Evolutionary conservation across 306 rosid species (phyloP), one percentile per base, ranked within the genome.

Genomic region (Chamaecrista fasciculata): DNA sequence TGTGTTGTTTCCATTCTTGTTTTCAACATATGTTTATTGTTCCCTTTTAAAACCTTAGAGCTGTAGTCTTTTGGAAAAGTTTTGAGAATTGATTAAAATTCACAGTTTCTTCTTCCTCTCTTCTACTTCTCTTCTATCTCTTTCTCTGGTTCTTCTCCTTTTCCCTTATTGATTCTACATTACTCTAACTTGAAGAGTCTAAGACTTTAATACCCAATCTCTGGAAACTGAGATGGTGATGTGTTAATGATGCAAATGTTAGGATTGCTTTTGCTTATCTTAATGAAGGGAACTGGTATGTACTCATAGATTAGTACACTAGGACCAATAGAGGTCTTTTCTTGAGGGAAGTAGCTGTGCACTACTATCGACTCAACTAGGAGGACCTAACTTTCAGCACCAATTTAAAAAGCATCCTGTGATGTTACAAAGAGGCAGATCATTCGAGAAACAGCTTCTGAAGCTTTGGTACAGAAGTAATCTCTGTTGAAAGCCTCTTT

Each of bases 261-360:
- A 11, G 46, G 31, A 65, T 46, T 26, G 28, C 55, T 7, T 34
- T 28, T 47, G 46, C 16, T 29, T 19, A 19, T 42, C 8, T 15
- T 14, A 47, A 61, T 67, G 71, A 67, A 57, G 36, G 34, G 15
- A 67, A 67, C 20, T 67, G 16, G 34, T 20, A 67, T 33, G 4
- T 14, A 49, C n/a, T 6, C 33, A 5, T 9, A 18, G 9, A 14
- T 34, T 36, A 18, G 46, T 9, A 10, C 36, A 15, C 14, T 18
- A 7, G 28, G 64, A 31, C 40, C 25, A 8, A 3, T 16, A 57
- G 43, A 29, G n/a, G 24, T 10, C 33, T 57, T 21, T 40, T 33
- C 8, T 11, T 7, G 50, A 11, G 12, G 8, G 63, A 50, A 21
- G 28, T 21, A 51, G 37, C 43, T 25, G 15, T 69, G 58, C 26